Evolutionary conservation across 306 rosid species (phyloP).

Genomic region (Fragaria ananassa): DNA sequence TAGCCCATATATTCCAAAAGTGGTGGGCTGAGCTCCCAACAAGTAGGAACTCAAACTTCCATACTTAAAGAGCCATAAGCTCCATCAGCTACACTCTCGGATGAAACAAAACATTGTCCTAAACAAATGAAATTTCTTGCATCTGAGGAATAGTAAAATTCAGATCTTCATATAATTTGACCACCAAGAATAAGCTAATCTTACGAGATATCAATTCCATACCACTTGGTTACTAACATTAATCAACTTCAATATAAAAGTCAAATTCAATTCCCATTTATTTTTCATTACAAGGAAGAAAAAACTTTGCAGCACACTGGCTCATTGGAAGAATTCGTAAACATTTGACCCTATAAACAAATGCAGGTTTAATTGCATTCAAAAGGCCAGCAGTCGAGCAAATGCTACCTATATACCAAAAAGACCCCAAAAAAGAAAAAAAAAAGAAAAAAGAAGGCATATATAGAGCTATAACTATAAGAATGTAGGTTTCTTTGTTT

Average conservation of each 20-base stretch:
- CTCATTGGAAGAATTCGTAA: not conserved
- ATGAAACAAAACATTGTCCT: conserved; percentile 58
- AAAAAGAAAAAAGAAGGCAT: not conserved
- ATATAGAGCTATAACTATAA: not conserved
- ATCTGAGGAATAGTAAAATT: conserved; percentile 13
- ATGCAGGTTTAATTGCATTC: not conserved
- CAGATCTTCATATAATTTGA: not conserved
- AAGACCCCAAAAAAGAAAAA: not conserved
- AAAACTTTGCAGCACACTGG: not conserved
- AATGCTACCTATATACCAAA: not conserved
- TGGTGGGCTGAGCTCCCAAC: conserved; percentile 66
- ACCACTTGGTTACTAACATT: not conserved
- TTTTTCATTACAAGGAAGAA: not conserved
- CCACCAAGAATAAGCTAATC: not conserved
- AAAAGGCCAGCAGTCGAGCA: not conserved
- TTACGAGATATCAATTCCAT: not conserved
- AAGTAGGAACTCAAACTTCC: conserved; percentile 74
- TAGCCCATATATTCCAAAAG: conserved; percentile 80
- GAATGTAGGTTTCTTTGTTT: conserved; percentile 23
- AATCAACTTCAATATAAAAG: not conserved
- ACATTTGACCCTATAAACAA: not conserved
- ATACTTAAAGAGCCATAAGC: conserved; percentile 43
- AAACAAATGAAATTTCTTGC: conserved; percentile 18
- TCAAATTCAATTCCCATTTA: not conserved
- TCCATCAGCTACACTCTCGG: conserved; percentile 67